phyloP scores from a whole-genome alignment of 768 basidiomycete genomes.

The Phlebiopsis flavidoalba region DNA sequence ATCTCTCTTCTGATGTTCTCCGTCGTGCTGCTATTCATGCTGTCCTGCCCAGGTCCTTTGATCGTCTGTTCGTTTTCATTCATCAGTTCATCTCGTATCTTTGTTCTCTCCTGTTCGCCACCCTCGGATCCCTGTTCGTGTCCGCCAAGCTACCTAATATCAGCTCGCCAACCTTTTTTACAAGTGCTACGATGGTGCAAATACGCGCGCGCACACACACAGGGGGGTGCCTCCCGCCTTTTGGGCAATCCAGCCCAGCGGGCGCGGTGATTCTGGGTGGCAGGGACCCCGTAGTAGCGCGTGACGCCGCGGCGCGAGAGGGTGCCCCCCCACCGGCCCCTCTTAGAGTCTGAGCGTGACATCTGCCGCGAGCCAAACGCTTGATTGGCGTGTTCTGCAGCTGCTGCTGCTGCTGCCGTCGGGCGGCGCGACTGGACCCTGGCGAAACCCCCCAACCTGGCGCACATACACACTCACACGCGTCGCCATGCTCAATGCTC shows the following conservation, averaged over 20 bases:
- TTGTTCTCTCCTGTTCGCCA: background rate
- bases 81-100: slow-evolving; percentile 2
- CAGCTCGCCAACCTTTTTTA: background rate
- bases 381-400: slow-evolving; percentile 2
- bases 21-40: background rate
- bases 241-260: background rate
- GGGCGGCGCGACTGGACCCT: background rate
- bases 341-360: background rate
- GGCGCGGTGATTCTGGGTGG: background rate
- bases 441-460: background rate
- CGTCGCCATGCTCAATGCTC: too few relatives aligned
- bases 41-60: background rate
- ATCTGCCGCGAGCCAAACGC: background rate
- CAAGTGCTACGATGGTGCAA: slow-evolving; percentile 1
- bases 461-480: background rate
- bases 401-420: background rate
- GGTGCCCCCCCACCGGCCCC: background rate
- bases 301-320: background rate
- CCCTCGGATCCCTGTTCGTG: slow-evolving; percentile 3
- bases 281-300: background rate
- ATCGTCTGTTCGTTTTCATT: background rate
- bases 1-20: slow-evolving; percentile 5
- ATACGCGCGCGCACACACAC: background rate
- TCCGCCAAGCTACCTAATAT: background rate
- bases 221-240: background rate